Conservation (phyloP, 2,329 filamentous ascomycete species). For the Biscogniauxia mediterranea region DNA sequence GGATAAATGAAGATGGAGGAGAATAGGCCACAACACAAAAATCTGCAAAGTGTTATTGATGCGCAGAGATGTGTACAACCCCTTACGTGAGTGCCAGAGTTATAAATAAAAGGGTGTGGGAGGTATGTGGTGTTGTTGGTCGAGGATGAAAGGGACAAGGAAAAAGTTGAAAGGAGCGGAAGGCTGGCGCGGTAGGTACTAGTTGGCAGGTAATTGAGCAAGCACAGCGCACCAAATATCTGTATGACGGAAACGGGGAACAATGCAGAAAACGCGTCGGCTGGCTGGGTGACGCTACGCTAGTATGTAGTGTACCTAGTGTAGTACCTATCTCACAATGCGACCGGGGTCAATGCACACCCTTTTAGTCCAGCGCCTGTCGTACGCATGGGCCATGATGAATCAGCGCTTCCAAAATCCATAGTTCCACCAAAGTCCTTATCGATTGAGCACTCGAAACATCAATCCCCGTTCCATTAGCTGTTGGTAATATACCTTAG, state of each 20-base stretch:
- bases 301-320: too few species aligned
- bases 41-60: neutral
- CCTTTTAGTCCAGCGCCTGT: neutral
- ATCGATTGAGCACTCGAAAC: too few species aligned
- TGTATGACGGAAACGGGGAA: conserved; percentile 12
- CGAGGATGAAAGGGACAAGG: neutral
- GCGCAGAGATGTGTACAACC: neutral
- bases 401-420: too few species aligned
- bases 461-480: too few species aligned
- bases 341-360: neutral
- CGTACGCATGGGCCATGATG: too few species aligned
- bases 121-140: neutral
- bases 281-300: neutral
- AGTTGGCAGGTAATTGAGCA: neutral
- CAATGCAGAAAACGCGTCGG: conserved; percentile 13
- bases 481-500: too few species aligned
- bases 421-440: too few species aligned
- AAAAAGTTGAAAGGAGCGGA: neutral
- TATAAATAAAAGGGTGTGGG: neutral
- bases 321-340: neutral
- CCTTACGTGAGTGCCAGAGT: neutral
- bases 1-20: neutral
- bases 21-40: neutral
- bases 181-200: neutral
- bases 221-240: neutral